These are phyloP conservation scores for Collybia mongolica DNA, from an alignment of 768 basidiomycete genomes.

Conservation along the genomic window DNA sequence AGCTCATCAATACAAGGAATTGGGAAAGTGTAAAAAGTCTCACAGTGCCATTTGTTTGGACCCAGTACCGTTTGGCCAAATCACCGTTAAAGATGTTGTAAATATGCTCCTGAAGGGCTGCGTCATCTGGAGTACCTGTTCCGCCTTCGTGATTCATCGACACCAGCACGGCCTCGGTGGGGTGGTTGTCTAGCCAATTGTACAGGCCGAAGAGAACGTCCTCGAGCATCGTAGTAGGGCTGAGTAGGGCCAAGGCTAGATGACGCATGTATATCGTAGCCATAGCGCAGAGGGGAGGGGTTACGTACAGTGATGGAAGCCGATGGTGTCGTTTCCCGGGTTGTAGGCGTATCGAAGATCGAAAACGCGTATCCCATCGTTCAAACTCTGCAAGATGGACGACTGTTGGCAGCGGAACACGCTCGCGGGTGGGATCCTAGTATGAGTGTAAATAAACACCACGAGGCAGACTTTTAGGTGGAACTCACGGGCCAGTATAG, in stretches of 20 bases:
- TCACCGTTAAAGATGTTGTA: constrained; percentile 37
- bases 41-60: constrained; percentile 42
- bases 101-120: constrained; percentile 38
- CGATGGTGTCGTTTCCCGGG: constrained; percentile 49
- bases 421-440: constrained; percentile 30
- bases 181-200: constrained; percentile 49
- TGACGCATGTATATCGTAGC: neutral
- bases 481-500: constrained; percentile 42
- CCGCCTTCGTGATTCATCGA: constrained; percentile 50
- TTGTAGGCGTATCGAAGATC: constrained; percentile 49
- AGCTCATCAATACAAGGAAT: neutral
- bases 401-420: constrained; percentile 44
- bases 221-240: constrained; percentile 42
- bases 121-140: constrained; percentile 42
- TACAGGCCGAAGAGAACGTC: constrained; percentile 54
- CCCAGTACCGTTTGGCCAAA: constrained; percentile 43
- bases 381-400: constrained; percentile 43
- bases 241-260: constrained; percentile 38
- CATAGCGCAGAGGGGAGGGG: neutral
- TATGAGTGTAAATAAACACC: neutral
- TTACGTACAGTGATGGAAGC: constrained; percentile 46
- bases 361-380: constrained; percentile 50
- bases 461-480: neutral
- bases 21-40: constrained; percentile 8
- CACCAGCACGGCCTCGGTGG: constrained; percentile 48